Evolutionary conservation across 208 protist genomes (phyloP), one percentile per base, ranked within the genome.

Genomic region (Leishmania lainsoni): DNA sequence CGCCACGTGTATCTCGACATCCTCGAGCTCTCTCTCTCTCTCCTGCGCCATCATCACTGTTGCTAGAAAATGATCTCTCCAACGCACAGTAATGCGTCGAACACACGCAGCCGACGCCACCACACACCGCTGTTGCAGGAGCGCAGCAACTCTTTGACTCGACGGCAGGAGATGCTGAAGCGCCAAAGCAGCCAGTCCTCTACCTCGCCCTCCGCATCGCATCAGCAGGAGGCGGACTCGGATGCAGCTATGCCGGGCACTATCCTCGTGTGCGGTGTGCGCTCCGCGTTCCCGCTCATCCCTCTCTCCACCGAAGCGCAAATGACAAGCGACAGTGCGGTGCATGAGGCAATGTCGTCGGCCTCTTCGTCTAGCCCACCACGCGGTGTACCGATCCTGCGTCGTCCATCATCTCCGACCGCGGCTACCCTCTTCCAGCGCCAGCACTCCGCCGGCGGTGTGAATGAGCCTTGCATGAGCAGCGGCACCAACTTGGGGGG

Each of bases 61-160:
- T 49, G 29, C 14, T 63, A 16, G 10, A 26, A 6, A 59, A 79
- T 79, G 76, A 61, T 29, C 14, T 79, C 76, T n/a, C 59, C 39
- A 51, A 72, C 76, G 42, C 45, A 79, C 76, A 79, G 76, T 22
- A 61, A 51, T 54, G 76, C 48, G 59, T 69, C 61, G 10, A 54
- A 4, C 68, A 35, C 70, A 52, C 32, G 74, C 75, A 76, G 69
- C 39, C 75, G 69, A 22, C 76, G 76, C 39, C 76, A 85, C 45
- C 81, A 85, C 70, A 81, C 81, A 17, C 81, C 81, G 35, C 75
- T 72, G 51, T 35, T 85, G 76, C 72, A 74, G 6, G 58, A 73
- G 71, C 75, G 68, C 70, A 85, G 77, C 51, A 79, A 51, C 39
- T 79, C 77, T 6, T 48, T 81, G n/a, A 63, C 77, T 29, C 81